These are phyloP conservation scores for Suhomyces sp. DNA, from an alignment of 805 yeast genomes.

Conservation along the genomic window DNA sequence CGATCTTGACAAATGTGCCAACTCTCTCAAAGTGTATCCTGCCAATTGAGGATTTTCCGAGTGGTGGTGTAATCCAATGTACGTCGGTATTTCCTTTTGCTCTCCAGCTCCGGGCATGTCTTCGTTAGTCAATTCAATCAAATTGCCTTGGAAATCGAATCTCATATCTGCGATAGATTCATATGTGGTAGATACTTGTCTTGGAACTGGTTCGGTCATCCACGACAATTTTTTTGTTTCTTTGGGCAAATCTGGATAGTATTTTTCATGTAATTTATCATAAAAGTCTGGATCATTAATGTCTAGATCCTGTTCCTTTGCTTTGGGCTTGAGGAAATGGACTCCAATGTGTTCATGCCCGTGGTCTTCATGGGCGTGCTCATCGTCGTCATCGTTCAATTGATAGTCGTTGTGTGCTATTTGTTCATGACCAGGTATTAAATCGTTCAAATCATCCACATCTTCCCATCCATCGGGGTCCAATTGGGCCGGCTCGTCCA, in stretches of 20 bases:
- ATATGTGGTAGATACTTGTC: constrained; percentile 41
- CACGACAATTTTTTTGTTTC: constrained; percentile 83
- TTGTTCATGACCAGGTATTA: constrained; percentile 40
- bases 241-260: constrained; percentile 84
- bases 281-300: constrained; percentile 76
- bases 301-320: constrained; percentile 42
- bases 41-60: constrained; percentile 85
- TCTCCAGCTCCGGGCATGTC: constrained; percentile 13
- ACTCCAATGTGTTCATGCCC: constrained; percentile 48
- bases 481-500: constrained; percentile 20
- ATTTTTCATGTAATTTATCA: constrained; percentile 76
- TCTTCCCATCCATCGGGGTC: constrained; percentile 50
- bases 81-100: constrained; percentile 43
- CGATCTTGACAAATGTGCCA: constrained; percentile 76
- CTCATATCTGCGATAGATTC: constrained; percentile 67
- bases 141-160: constrained; percentile 83
- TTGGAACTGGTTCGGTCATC: constrained; percentile 73
- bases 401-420: constrained; percentile 45
- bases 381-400: constrained; percentile 31
- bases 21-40: constrained; percentile 85
- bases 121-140: constrained; percentile 51
- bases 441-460: constrained; percentile 49
- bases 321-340: constrained; percentile 63
- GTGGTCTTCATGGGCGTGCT: constrained; percentile 43
- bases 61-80: constrained; percentile 86